Base-by-base conservation (phyloP, 2,329 filamentous ascomycete genomes). In the Dryadomyces quercus-mongolicae region DNA sequence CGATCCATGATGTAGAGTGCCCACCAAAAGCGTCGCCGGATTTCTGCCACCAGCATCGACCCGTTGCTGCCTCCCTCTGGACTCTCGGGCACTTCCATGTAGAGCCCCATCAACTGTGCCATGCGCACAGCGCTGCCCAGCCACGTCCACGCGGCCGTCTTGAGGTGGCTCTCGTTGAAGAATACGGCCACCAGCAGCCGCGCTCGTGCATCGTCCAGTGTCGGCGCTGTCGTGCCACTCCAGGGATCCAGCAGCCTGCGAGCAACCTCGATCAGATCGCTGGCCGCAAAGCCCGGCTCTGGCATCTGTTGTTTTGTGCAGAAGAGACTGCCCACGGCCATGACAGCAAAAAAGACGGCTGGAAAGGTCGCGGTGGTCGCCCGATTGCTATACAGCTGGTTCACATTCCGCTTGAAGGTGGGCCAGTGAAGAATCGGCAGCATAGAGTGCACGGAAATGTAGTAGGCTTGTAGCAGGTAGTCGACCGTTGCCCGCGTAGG, bases 1-100 rank as follows among this genome's bases (percentile, higher is more conserved):
- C 90, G 82, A 70, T 98, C 93, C 71, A 91, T 82, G 47, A 89
- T 81, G 68, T 97, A 97, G 55, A 95, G 81, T 15, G 88, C 82
- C 90, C 93, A 98, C 92, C 92, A 98, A 2, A 93, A 81, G 54
- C 91, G 78, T 57, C 87, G 82, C 54, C 91, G 82, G 81, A 92
- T 90, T 68, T 97, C 92, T 12, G 80, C 80, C 62, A 95, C 90
- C 15, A 95, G 36, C 36, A 16, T 18, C 25, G 15, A 21, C n/a
- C 10, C 25, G 25, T 31, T 31, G 25, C 25, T 31, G 25, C 25
- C 8, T 4, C 25, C 12, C 2, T 15, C 40, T 22, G 13, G 16
- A 15, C 22, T n/a, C 25, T 22, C 44, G 31, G n/a, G 3, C n/a
- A 81, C 80, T 62, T 95, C 88, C 7, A 80, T 73, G 62, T 96